Evolutionary conservation across 257 asterid genomes (phyloP), one percentile per base, ranked within the genome.

Genomic region (Plantago elongata): DNA sequence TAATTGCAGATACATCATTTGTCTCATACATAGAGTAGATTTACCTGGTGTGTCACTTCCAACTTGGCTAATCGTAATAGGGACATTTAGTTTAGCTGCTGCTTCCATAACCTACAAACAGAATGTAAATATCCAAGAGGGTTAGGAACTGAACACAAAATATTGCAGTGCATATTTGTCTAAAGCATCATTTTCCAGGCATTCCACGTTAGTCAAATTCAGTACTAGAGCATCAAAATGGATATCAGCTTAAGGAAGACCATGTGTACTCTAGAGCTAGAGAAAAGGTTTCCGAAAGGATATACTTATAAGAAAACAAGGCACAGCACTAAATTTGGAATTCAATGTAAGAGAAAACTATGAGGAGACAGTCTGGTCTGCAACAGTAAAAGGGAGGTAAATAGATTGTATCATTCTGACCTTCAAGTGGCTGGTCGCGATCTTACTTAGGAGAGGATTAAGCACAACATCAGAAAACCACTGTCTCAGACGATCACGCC

Each of bases 401-500:
- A 5, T 22, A 42, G 29, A 55, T 45, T 18, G 17, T 46, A 50
- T 17, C 61, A 70, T 60, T 69, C 72, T 75, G 64, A 92, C 99
- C 93, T 84, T 86, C 72, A 78, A 70, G 79, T 89, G 96, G 77
- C 99, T 86, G 50, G 81, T 77, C 59, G 86, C 85, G 47, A 92
- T 80, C 78, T 92, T 92, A 63, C 65, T 67, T 49, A 86, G 86
- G 63, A 92, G 81, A 69, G 99, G 95, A 71, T 81, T 84, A 45
- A 92, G 79, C 67, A 88, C 51, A 69, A 76, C 76, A 30, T 83
- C 75, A 70, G 98, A 86, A 83, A 88, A 88, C 95, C 98, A 92
- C 81, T 89, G 98, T 69, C 98, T 83, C 51, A 92, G 90, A 62
- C 69, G 60, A 63, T 92, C 98, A 64, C 95, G 89, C 98, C 97